These are phyloP conservation scores for Bremia lactucae DNA, from an alignment of 352 stramenopile genomes.

Conservation along the genomic window DNA sequence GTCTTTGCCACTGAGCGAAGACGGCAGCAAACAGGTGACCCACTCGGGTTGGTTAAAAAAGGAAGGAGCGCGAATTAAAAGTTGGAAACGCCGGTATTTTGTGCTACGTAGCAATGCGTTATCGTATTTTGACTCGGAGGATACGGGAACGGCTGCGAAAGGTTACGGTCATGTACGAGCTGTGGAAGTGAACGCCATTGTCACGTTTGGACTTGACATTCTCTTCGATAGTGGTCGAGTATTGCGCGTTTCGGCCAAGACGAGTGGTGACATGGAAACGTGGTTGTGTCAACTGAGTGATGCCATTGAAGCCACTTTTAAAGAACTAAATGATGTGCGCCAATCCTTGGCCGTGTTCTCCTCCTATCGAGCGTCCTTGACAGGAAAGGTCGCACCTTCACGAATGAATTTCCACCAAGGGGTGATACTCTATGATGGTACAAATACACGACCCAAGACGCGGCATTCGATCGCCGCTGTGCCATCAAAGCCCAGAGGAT, in stretches of 20 bases:
- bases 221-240: slow-evolving; percentile 67
- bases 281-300: slow-evolving; percentile 69
- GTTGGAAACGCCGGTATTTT: slow-evolving; percentile 77
- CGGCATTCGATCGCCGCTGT: slow-evolving; percentile 39
- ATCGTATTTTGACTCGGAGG: slow-evolving; percentile 76
- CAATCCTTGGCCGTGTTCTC: slow-evolving; percentile 33
- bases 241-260: slow-evolving; percentile 57
- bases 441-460: slow-evolving; percentile 9
- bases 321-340: slow-evolving; percentile 47
- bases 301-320: slow-evolving; percentile 47
- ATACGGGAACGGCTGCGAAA: slow-evolving; percentile 62
- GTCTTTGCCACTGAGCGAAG: slow-evolving; percentile 39
- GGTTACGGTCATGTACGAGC: slow-evolving; percentile 65
- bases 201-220: slow-evolving; percentile 56
- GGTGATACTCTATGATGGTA: slow-evolving; percentile 12
- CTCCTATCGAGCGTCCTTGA: slow-evolving; percentile 33
- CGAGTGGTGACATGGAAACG: slow-evolving; percentile 49
- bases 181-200: slow-evolving; percentile 62
- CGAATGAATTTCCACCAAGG: slow-evolving; percentile 23
- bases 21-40: slow-evolving; percentile 29
- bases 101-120: slow-evolving; percentile 62
- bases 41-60: slow-evolving; percentile 78
- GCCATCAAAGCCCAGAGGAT: slow-evolving; percentile 25
- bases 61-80: slow-evolving; percentile 66
- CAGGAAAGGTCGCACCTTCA: slow-evolving; percentile 17